Evolutionary conservation across 306 rosid genomes (phyloP).

Genomic region (Dalbergia cochinchinensis): DNA sequence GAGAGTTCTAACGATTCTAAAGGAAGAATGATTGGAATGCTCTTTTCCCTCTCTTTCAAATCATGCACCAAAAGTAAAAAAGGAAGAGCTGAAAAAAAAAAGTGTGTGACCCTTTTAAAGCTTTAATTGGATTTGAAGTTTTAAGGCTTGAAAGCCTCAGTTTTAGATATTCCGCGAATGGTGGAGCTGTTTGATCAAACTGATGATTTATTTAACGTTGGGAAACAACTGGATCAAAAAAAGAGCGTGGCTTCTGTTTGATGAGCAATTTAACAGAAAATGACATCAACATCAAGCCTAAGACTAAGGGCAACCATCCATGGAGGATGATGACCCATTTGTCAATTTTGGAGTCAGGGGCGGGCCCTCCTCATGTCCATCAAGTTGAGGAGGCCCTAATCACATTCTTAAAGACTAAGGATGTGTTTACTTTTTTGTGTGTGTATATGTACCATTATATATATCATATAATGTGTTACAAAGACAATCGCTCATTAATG

Average conservation of each 20-base stretch:
- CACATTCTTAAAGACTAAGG: constrained; percentile 24
- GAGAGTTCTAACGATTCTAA: constrained; percentile 42
- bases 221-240: constrained; percentile 10
- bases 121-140: constrained; percentile 32
- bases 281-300: constrained; percentile 31
- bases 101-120: constrained; percentile 19
- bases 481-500: background rate
- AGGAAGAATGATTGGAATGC: constrained; percentile 55
- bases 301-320: constrained; percentile 43
- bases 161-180: constrained; percentile 49
- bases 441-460: background rate
- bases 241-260: constrained; percentile 28
- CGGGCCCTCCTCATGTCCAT: constrained; percentile 41
- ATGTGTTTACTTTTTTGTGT: constrained; percentile 20
- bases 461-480: background rate
- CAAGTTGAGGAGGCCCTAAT: constrained; percentile 36
- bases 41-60: constrained; percentile 56
- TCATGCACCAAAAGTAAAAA: constrained; percentile 45
- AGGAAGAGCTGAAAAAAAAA: background rate
- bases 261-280: constrained; percentile 40
- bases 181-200: constrained; percentile 53
- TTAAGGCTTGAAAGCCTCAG: constrained; percentile 38
- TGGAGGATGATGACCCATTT: constrained; percentile 49
- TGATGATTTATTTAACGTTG: constrained; percentile 32
- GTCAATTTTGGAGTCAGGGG: constrained; percentile 33